phyloP scores from a whole-genome alignment of 768 basidiomycete genomes.

The Pleurotus tuoliensis region DNA sequence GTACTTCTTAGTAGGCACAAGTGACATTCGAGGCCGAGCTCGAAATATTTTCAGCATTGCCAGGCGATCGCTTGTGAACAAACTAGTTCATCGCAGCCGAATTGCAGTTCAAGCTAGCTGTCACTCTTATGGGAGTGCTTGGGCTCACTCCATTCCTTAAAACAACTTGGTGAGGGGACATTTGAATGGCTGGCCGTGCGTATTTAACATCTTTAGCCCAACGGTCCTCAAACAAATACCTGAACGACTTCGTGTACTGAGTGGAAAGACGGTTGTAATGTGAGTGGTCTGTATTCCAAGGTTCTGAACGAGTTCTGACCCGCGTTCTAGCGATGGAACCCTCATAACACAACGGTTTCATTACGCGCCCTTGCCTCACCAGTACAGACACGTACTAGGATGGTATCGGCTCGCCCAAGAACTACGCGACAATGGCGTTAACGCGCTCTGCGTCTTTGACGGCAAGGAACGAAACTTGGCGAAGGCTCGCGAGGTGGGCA shows the following conservation, averaged over 20 bases:
- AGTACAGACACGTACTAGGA: conserved; percentile 66
- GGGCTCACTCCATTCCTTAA: conserved; percentile 69
- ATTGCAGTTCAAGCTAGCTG: not conserved
- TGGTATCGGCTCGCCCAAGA: conserved; percentile 74
- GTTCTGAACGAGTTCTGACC: conserved; percentile 5
- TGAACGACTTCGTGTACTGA: conserved; percentile 54
- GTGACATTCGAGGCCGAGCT: too few relatives aligned
- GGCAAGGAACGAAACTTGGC: conserved; percentile 63
- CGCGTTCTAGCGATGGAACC: conserved; percentile 66
- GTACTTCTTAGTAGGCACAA: too few relatives aligned
- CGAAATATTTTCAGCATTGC: too few relatives aligned
- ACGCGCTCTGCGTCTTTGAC: conserved; percentile 77
- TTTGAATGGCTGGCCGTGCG: not conserved
- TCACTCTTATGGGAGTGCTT: conserved; percentile 58
- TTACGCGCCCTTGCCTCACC: conserved; percentile 62
- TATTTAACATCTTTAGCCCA: conserved; percentile 39
- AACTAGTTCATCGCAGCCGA: not conserved
- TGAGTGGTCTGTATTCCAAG: conserved; percentile 29
- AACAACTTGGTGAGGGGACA: conserved; percentile 50
- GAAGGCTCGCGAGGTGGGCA: conserved; percentile 65
- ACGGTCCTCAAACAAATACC: conserved; percentile 61
- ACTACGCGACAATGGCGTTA: conserved; percentile 50
- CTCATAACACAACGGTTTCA: conserved; percentile 82
- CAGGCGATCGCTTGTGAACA: too few relatives aligned
- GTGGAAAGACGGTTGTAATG: conserved; percentile 74